These are phyloP conservation scores for Trapa incisa DNA, from an alignment of 345 rosid genomes.

Conservation along the genomic window DNA sequence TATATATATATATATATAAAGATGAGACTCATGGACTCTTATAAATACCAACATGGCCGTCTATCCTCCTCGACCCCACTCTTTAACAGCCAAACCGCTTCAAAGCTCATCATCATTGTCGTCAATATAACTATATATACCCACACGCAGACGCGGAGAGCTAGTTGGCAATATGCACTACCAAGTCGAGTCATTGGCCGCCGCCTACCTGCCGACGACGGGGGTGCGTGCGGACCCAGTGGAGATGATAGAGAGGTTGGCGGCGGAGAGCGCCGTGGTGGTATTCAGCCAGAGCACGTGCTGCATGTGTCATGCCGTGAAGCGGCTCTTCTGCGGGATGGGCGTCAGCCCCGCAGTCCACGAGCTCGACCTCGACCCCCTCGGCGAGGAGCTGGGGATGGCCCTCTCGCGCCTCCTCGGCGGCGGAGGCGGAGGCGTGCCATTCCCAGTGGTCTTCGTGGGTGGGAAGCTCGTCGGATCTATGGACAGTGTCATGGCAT, in stretches of 20 bases:
- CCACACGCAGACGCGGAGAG: too few species aligned
- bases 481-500: constrained; percentile 89
- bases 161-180: constrained; percentile 7
- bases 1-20: too few species aligned
- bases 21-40: neutral
- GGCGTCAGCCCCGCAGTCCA: constrained; percentile 86
- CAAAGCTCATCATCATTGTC: too few species aligned
- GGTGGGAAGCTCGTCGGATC: constrained; percentile 88
- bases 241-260: constrained; percentile 53
- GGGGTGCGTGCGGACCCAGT: constrained; percentile 16
- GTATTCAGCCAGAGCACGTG: constrained; percentile 79
- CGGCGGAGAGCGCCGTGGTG: constrained; percentile 80
- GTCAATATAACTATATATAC: too few species aligned
- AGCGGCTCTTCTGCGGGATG: constrained; percentile 76
- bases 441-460: constrained; percentile 83
- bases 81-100: neutral
- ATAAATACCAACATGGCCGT: constrained; percentile 8
- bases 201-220: constrained; percentile 16
- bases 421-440: constrained; percentile 21
- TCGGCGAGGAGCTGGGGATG: constrained; percentile 51
- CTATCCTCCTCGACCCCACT: neutral
- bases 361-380: constrained; percentile 78
- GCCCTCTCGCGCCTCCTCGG: constrained; percentile 55
- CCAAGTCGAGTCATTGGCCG: constrained; percentile 47
- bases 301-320: constrained; percentile 95